Percentiles rank a stretch among this genome's conserved stretches.
Conservation (phyloP, 805 yeast species). For the Pichia membranifaciens region DNA sequence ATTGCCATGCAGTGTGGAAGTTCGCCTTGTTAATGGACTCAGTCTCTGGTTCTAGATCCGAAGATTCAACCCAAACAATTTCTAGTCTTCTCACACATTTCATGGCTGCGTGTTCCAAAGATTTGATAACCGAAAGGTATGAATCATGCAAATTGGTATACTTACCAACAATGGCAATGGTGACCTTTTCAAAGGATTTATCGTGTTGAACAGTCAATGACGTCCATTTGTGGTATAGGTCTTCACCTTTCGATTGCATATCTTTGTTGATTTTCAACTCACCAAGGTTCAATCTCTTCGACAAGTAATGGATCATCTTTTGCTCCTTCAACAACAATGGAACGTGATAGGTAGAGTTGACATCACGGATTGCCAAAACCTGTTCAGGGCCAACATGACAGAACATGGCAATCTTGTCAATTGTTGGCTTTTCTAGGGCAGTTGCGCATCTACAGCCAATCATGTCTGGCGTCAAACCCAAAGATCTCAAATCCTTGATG, state of each 20-base stretch:
- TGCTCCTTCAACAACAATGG: conserved; percentile 88
- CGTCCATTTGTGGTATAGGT: conserved; percentile 73
- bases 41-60: conserved; percentile 75
- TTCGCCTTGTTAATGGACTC: conserved; percentile 59
- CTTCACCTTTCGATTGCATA: conserved; percentile 59
- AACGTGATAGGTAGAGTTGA: conserved; percentile 94
- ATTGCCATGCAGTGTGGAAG: conserved; percentile 94
- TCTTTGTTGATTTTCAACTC: conserved; percentile 41
- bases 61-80: conserved; percentile 94
- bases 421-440: conserved; percentile 74
- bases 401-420: conserved; percentile 95
- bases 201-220: conserved; percentile 74
- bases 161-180: conserved; percentile 95
- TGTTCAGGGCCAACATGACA: conserved; percentile 99
- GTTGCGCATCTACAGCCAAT: conserved; percentile 96
- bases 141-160: conserved; percentile 94
- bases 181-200: conserved; percentile 76
- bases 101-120: conserved; percentile 94
- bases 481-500: conserved; percentile 88
- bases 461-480: conserved; percentile 93
- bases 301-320: conserved; percentile 68
- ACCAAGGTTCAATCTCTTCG: conserved; percentile 58
- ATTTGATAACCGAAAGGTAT: conserved; percentile 88
- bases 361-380: conserved; percentile 94
- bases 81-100: conserved; percentile 76